Conservation (phyloP, 805 yeast genomes). For the Pichia sporocuriosa region DNA sequence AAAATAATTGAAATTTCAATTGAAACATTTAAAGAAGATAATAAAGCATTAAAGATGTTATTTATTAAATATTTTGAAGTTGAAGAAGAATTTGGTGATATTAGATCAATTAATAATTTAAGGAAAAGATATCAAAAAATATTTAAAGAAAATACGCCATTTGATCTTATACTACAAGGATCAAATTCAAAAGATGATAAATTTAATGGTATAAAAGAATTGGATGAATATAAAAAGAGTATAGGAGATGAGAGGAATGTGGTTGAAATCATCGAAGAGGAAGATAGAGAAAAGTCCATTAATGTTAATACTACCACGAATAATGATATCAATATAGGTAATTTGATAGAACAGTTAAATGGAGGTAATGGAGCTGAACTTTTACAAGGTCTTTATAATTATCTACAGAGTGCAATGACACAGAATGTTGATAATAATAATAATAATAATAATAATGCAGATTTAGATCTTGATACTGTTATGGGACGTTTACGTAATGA, state of each 20-base stretch:
- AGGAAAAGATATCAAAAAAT: constrained; percentile 58
- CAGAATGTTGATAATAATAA: too few species aligned
- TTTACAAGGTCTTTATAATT: neutral
- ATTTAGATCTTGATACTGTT: too few species aligned
- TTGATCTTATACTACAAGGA: constrained; percentile 13
- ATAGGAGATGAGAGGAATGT: neutral
- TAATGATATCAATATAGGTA: too few species aligned
- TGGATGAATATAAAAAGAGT: neutral
- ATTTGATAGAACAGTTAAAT: too few species aligned
- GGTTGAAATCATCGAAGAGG: constrained; percentile 1
- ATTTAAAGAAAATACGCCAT: constrained; percentile 53
- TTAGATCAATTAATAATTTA: constrained; percentile 57
- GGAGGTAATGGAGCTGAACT: neutral
- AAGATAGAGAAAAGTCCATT: neutral
- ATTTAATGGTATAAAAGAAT: neutral
- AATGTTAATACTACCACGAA: too few species aligned
- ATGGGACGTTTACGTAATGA: too few species aligned
- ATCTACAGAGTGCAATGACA: too few species aligned
- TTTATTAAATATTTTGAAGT: constrained; percentile 56
- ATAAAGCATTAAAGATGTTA: constrained; percentile 36
- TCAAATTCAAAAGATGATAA: neutral
- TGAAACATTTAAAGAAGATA: constrained; percentile 38
- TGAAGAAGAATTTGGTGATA: constrained; percentile 65
- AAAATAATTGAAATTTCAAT: constrained; percentile 76
- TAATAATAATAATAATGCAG: too few species aligned